Conservation (phyloP, 345 rosid species). For the Kernera saxatilis region DNA sequence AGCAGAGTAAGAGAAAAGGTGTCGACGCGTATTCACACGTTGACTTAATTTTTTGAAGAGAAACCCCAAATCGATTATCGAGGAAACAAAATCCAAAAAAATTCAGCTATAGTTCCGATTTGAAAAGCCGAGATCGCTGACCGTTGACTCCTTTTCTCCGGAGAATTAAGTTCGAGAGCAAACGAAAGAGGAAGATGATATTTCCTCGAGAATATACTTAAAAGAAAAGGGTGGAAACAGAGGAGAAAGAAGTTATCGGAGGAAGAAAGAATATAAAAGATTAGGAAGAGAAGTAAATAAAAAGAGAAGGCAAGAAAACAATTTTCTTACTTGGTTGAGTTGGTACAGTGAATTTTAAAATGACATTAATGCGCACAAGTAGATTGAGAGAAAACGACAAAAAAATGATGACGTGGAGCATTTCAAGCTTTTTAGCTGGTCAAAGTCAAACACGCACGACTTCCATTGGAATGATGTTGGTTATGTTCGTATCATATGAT, state of each 20-base stretch:
- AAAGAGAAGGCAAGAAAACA: neutral
- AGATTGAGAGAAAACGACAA: constrained; percentile 19
- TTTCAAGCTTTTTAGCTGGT: constrained; percentile 10
- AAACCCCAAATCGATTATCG: constrained; percentile 3
- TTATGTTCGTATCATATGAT: neutral
- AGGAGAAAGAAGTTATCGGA: constrained; percentile 4
- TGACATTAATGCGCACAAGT: neutral
- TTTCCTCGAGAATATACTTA: neutral
- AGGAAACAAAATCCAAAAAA: neutral
- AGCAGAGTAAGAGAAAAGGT: neutral
- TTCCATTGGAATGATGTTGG: constrained; percentile 8
- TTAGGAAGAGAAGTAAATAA: neutral
- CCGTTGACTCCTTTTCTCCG: constrained; percentile 10
- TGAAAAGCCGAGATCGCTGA: constrained; percentile 21
- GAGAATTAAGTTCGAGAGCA: neutral
- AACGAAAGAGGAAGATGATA: constrained; percentile 14
- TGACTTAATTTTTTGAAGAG: constrained; percentile 20
- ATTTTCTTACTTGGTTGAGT: constrained; percentile 11
- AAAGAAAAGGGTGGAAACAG: neutral
- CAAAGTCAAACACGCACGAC: constrained; percentile 37
- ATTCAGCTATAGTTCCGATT: neutral
- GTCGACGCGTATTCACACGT: constrained; percentile 32
- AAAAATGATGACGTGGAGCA: constrained; percentile 25
- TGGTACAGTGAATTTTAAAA: constrained; percentile 24
- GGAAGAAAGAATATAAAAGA: neutral